Evolutionary conservation across 768 basidiomycete species (phyloP), one percentile per base, ranked within the genome.

Genomic region (Nidula microcarpa): DNA sequence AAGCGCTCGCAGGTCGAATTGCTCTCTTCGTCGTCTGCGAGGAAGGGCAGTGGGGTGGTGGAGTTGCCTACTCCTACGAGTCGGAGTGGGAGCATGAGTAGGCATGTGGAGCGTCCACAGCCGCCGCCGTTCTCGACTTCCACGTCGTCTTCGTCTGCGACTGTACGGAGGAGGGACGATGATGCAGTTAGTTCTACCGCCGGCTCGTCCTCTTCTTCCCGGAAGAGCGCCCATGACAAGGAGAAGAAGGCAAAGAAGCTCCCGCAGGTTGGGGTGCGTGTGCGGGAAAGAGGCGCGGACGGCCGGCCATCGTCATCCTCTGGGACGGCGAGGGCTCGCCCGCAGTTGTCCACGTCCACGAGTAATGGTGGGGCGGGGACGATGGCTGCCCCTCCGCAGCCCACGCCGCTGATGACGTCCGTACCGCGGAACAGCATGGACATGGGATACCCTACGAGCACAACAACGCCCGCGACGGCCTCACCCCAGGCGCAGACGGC

Each of bases 1-100:
- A 67, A 68, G 53, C 65, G 64, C 34, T 55, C 55, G 46, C 58
- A 49, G 44, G 54, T 65, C 50, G n/a, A 45, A 48, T 10, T 30
- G 14, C 18, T n/a, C 8, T 9, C 34, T 30, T 43, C 48, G 33
- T 16, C n/a, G 10, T 49, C 9, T n/a, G 18, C 14, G 9, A 49
- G 32, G 11, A 18, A 35, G 16, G 41, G 47, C 33, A 41, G 47
- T 36, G 54, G 32, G 18, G 51, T 52, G 16, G 35, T 23, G 34
- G 49, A 33, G 18, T n/a, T 30, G 23, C 23, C 23, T 30, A 30
- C 23, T 30, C 23, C 23, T 30, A 30, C 23, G 4, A 30, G 23
- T 30, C 23, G 23, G 23, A 30, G 23, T 30, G 23, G 23, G 23
- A 30, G 23, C 23, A 30, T 30, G 23, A 30, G 23, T 30, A 30